Base-by-base conservation (phyloP, 176 grass and related monocot species). In the Phragmites australis region DNA sequence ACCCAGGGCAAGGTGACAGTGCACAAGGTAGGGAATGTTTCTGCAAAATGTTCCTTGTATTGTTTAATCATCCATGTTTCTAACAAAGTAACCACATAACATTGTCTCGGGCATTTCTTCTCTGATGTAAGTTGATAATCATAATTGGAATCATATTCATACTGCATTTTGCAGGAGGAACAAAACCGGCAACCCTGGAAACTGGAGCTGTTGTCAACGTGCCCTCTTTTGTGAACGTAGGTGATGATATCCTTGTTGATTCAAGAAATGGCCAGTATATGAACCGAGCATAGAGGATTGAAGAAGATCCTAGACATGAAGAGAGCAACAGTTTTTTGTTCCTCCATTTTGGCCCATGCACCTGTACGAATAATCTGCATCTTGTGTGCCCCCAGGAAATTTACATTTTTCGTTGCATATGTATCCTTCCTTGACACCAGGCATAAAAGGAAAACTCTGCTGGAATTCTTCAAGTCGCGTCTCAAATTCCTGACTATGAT, bases 221-320 rank as follows among this genome's bases (percentile, higher is more conserved):
- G 45, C 96, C 96, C 2, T 84, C 92, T 43, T 98, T 98, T 79
- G 90, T 98, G 62, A 87, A 91, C 4, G 34, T 46, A 25, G 96
- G 92, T 2, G 84, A 98, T 30, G 74, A 85, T 32, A 84, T 98
- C 37, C 39, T 93, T 2, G 82, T 98, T 54, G 96, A 98, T 80
- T 94, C 96, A 56, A 93, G 96, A 89, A 89, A 90, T 15, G 96
- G 96, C 2, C 92, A 98, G 52, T 98, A 98, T 31, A 92, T 91
- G 78, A 89, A 82, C 60, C 74, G 96, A 37, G 96, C 92, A 19
- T 98, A 98, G 76, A 78, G 54, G 67, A 13, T 72, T 21, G 14
- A 68, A 58, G 30, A 43, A 64, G 70, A 53, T 79, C 17, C 5
- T 27, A 43, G 9, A 57, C 32, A 29, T 27, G 57, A 73, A 27